A percentile compares a stretch with the other conserved stretches of the same genome.
phyloP scores from a whole-genome alignment of 2,329 filamentous ascomycete species.

The Podosphaera leucotricha region DNA sequence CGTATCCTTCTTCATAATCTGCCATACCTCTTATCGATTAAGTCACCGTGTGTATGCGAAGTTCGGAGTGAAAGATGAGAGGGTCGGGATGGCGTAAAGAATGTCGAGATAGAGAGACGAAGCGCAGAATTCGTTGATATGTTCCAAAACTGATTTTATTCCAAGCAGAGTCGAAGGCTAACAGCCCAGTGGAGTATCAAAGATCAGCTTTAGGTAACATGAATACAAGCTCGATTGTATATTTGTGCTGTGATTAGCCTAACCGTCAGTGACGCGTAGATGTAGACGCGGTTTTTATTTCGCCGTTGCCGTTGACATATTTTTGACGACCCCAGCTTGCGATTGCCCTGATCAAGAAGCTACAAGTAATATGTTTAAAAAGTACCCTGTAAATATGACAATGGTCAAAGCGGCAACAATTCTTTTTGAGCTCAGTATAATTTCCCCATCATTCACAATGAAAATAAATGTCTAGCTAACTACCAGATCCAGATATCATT shows the following conservation, averaged over 20 bases:
- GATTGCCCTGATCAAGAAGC: too few relatives aligned
- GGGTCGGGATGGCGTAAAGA: not conserved
- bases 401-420: too few relatives aligned
- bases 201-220: not conserved
- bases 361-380: too few relatives aligned
- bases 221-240: not conserved
- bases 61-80: not conserved
- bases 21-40: conserved; percentile 11
- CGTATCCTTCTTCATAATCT: conserved; percentile 30
- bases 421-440: too few relatives aligned
- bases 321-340: not conserved
- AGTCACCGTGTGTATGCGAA: not conserved
- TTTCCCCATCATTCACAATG: too few relatives aligned
- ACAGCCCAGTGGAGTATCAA: not conserved
- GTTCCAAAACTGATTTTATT: not conserved
- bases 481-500: too few relatives aligned
- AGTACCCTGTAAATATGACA: too few relatives aligned
- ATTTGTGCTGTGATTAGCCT: not conserved
- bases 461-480: too few relatives aligned
- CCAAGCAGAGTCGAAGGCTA: not conserved
- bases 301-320: not conserved
- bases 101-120: not conserved
- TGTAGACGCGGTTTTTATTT: not conserved
- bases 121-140: not conserved
- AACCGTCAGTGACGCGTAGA: not conserved